A percentile compares a stretch with the other conserved stretches of the same genome.
These are phyloP conservation scores for Jatropha curcas DNA, from an alignment of 345 rosid species.

Conservation along the genomic window DNA sequence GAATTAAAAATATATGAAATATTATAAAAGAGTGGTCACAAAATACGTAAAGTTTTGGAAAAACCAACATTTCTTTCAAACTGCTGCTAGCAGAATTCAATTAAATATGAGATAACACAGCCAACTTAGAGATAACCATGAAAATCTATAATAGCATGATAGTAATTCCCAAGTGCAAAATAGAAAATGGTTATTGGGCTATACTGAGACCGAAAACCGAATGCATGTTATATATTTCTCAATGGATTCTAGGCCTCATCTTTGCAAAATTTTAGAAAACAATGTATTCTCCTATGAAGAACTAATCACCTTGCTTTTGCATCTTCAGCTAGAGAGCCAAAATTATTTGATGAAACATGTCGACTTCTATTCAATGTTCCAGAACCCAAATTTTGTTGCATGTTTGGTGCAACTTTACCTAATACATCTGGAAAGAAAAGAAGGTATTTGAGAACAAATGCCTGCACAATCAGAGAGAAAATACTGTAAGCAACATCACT, in stretches of 20 bases:
- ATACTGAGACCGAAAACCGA: not conserved
- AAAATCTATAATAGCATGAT: conserved; percentile 9
- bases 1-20: not conserved
- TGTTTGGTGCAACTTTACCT: conserved; percentile 39
- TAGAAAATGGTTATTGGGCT: not conserved
- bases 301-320: conserved; percentile 70
- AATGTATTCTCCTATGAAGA: not conserved
- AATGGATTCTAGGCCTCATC: not conserved
- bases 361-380: conserved; percentile 40
- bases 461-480: conserved; percentile 57
- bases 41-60: not conserved
- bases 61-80: not conserved
- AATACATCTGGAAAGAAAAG: conserved; percentile 77
- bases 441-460: conserved; percentile 91
- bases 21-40: conserved; percentile 3
- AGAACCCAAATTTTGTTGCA: conserved; percentile 41
- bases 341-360: conserved; percentile 48
- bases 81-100: not conserved
- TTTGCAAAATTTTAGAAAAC: not conserved
- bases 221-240: not conserved
- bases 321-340: conserved; percentile 62
- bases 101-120: not conserved
- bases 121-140: conserved; percentile 2
- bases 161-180: too few species aligned
- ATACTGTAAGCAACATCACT: conserved; percentile 16